Base-by-base conservation (phyloP, 345 rosid genomes). In the Populus nigra region DNA sequence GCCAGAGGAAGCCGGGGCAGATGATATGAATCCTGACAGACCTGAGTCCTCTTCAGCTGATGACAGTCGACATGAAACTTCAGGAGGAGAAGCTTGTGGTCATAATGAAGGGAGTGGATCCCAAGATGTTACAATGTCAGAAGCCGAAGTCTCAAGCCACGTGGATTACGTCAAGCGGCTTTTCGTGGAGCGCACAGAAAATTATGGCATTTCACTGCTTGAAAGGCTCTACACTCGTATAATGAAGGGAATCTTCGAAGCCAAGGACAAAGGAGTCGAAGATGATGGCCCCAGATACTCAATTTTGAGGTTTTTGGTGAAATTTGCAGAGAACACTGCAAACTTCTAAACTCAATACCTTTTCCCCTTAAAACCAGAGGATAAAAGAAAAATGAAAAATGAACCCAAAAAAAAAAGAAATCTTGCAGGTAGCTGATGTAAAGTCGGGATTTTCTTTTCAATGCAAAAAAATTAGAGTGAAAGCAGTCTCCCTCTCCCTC, bases 241-340 rank as follows among this genome's bases (percentile, higher is more conserved):
- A 73, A 86, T 96, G 90, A 96, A 91, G 77, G 94, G 89, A 25
- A 88, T 89, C 70, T 90, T 92, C 22, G 89, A 86, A 81, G 81
- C 82, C 59, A 86, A 81, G 86, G 89, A 83, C 69, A 69, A 74
- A 80, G 91, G 86, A 77, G 74, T 71, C 62, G 83, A 39, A 77
- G 88, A 87, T 41, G 88, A 86, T 41, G 84, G 85, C 66, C 88
- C 88, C 71, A 91, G 82, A 88, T 81, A 77, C 84, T 88, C 94
- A 87, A 85, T 92, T 91, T 90, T 96, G 98, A 89, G 86, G 88
- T 90, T 89, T 88, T 89, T 96, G 78, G 77, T 86, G 81, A 89
- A 88, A 73, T 90, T 91, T 89, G 90, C 88, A 0, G 91, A 90
- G 92, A 87, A 80, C 73, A 72, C 82, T 59, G 88, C 93, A 71